These are phyloP conservation scores for Skeletonema tropicum DNA, from an alignment of 108 stramenopile species.

Conservation along the genomic window DNA sequence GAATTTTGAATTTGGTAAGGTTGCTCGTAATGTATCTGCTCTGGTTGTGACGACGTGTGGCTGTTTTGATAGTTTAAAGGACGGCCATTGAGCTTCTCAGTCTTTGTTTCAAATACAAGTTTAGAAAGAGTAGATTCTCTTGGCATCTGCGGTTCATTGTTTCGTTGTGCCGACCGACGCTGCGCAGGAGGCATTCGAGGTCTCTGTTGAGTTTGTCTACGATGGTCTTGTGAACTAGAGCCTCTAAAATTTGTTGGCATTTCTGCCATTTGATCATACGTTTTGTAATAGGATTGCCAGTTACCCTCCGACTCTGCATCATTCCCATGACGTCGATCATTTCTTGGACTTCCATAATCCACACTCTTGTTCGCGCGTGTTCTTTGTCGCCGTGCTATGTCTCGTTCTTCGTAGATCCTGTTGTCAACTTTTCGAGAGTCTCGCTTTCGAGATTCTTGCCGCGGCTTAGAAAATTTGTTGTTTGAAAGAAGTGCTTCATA, in stretches of 20 bases:
- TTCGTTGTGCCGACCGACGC: background rate
- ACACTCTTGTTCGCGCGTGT: background rate
- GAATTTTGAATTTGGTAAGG: background rate
- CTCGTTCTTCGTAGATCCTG: background rate
- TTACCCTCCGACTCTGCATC: background rate
- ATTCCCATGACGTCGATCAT: background rate
- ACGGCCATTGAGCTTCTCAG: background rate
- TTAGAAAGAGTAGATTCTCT: background rate
- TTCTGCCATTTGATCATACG: background rate
- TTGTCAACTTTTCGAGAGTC: background rate
- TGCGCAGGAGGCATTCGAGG: background rate
- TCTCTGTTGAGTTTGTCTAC: background rate
- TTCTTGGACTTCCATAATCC: background rate
- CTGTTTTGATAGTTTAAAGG: background rate
- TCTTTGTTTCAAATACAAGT: constrained; percentile 7
- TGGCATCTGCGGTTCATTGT: background rate
- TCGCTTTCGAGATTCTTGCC: background rate
- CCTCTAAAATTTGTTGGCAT: background rate
- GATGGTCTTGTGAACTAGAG: background rate
- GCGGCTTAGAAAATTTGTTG: background rate
- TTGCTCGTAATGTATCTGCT: background rate
- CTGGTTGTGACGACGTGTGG: background rate
- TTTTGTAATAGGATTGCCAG: background rate
- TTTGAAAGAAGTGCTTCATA: constrained; percentile 1
- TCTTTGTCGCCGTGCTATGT: background rate